Percentiles rank a stretch among this genome's conserved stretches.
Conservation (phyloP, 768 basidiomycete species). For the Boletellus emodensis region DNA sequence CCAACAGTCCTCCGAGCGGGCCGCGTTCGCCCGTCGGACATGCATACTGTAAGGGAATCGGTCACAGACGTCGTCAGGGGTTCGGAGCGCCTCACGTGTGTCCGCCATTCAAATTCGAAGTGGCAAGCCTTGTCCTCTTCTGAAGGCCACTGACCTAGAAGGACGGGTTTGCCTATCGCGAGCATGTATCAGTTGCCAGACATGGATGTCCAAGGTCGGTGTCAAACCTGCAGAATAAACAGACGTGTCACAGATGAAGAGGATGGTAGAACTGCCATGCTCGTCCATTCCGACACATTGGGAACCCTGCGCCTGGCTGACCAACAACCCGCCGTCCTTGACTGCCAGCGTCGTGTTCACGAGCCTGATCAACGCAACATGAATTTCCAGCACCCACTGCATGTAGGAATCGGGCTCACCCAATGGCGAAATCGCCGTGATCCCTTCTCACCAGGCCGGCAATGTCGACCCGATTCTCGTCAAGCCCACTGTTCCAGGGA, state of each 20-base stretch:
- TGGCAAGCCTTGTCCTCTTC: slow-evolving; percentile 66
- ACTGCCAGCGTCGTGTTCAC: slow-evolving; percentile 61
- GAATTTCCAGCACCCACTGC: neutral
- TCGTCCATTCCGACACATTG: slow-evolving; percentile 48
- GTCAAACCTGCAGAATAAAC: slow-evolving; percentile 49
- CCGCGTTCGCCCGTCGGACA: slow-evolving; percentile 64
- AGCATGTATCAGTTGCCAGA: neutral
- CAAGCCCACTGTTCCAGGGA: slow-evolving; percentile 53
- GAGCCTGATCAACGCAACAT: slow-evolving; percentile 12
- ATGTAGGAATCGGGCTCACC: slow-evolving; percentile 38
- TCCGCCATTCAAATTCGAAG: slow-evolving; percentile 82
- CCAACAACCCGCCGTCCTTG: slow-evolving; percentile 47
- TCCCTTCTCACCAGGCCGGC: slow-evolving; percentile 58
- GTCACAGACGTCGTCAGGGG: neutral
- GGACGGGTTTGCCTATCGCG: slow-evolving; percentile 40
- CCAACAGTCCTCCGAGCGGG: slow-evolving; percentile 48
- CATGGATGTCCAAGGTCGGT: neutral
- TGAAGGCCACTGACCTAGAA: slow-evolving; percentile 62
- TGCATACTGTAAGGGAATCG: slow-evolving; percentile 46
- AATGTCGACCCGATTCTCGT: slow-evolving; percentile 45
- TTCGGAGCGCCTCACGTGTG: slow-evolving; percentile 51
- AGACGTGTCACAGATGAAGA: slow-evolving; percentile 73
- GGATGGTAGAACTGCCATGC: slow-evolving; percentile 61
- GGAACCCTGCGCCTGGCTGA: slow-evolving; percentile 62
- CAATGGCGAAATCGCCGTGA: slow-evolving; percentile 69